These are phyloP conservation scores for Pleurozium schreberi DNA, from an alignment of 225 moss, liverwort and hornwort species.

Conservation along the genomic window DNA sequence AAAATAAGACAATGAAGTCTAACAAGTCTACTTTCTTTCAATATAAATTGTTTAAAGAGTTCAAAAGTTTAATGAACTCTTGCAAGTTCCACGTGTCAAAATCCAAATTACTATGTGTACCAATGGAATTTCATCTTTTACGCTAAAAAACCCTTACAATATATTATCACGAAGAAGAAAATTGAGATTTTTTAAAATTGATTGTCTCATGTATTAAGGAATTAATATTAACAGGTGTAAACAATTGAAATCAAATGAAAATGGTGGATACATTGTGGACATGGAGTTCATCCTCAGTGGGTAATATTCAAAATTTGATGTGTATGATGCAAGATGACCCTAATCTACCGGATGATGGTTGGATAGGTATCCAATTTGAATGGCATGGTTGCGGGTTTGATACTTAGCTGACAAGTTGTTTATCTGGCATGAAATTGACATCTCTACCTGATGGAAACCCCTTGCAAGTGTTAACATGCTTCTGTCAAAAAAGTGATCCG, in stretches of 20 bases:
- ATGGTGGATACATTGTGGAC: neutral
- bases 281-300: neutral
- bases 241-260: neutral
- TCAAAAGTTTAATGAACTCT: neutral
- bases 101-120: neutral
- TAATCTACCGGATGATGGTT: too few relatives aligned
- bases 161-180: neutral
- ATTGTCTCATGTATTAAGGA: too few relatives aligned
- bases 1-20: neutral
- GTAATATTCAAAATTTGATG: neutral
- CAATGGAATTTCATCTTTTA: neutral
- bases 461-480: too few relatives aligned
- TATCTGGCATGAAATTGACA: too few relatives aligned
- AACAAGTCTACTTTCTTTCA: too few relatives aligned
- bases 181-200: neutral
- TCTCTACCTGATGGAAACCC: too few relatives aligned
- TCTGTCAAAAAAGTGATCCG: too few relatives aligned
- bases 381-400: too few relatives aligned
- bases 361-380: too few relatives aligned
- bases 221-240: neutral
- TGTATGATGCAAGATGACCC: too few relatives aligned
- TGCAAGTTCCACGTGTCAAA: neutral
- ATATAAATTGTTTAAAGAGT: neutral
- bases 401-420: too few relatives aligned
- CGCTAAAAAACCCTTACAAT: accelerated